Evolutionary conservation across 1,284 basidiomycete genomes (phyloP), one percentile per base, ranked within the genome.

Genomic region (Cutaneotrichosporon sp.): DNA sequence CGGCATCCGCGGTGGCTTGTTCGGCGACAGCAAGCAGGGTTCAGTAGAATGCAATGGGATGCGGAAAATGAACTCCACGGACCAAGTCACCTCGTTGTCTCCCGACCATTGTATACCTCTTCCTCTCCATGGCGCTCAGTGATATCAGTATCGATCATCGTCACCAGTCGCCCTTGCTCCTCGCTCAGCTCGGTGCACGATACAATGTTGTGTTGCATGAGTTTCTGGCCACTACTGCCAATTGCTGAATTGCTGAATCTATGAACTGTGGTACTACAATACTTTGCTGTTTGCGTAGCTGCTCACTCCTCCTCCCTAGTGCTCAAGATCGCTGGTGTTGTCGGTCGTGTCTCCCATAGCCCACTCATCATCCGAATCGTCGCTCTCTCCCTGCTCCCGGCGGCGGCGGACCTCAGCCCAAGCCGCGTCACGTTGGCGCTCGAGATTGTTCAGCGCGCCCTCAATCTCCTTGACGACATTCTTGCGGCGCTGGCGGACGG

Each of bases 381-480:
- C 67, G 34, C 55, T 60, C 50, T 67, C 66, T 17, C 67, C 70
- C 4, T 49, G 41, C 52, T 68, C 66, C 14, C 68, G 39, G n/a
- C 54, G 45, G 20, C 50, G 61, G 51, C 57, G 61, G 25, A 70
- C 64, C n/a, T 61, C 53, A 11, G 56, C 50, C 77, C 74, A 74
- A 42, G 65, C 58, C 27, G 61, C 60, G 62, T 78, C 75, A 60
- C 76, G 68, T 61, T 65, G 59, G 51, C 64, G 62, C 57, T 82
- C 82, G 19, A 85, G 65, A 35, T 75, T 75, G 54, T 79, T 79
- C 29, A 85, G 65, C 60, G 84, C 86, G 25, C 63, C 59, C 72
- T 88, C 86, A n/a, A 89, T 80, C 39, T 66, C 66, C 54, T 72
- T 75, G 37, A 87, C 85, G 4, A 85, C 76, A 10, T 75, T 75